These are phyloP conservation scores for Neofusicoccum kwambonambiense DNA, from an alignment of 2,329 filamentous ascomycete species.

Conservation along the genomic window DNA sequence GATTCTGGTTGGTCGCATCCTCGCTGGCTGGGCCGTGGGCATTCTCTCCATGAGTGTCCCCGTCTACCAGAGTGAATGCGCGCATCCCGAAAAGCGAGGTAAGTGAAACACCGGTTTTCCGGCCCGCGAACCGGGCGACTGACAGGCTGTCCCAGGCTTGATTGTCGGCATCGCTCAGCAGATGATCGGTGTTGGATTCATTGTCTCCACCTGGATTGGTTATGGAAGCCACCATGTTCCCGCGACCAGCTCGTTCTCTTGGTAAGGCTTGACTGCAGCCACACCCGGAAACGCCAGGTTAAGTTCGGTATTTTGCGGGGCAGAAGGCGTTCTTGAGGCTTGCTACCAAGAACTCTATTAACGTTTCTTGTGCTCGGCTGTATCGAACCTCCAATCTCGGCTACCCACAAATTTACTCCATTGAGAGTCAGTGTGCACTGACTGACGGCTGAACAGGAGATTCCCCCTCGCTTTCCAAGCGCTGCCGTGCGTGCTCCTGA, in stretches of 20 bases:
- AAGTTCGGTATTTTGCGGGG: background rate
- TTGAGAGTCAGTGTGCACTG: too few species aligned
- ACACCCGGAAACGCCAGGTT: background rate
- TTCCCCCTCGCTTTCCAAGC: constrained; percentile 50
- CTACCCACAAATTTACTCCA: background rate
- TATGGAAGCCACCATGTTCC: constrained; percentile 43
- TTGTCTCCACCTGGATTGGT: constrained; percentile 54
- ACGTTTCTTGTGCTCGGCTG: background rate
- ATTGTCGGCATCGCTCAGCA: constrained; percentile 59
- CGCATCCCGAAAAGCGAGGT: constrained; percentile 54
- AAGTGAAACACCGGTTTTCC: background rate
- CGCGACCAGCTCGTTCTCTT: constrained; percentile 37
- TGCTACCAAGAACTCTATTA: background rate
- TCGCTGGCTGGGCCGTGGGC: constrained; percentile 60
- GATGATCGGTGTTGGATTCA: constrained; percentile 58
- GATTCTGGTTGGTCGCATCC: constrained; percentile 59
- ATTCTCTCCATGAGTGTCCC: constrained; percentile 60
- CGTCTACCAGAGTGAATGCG: constrained; percentile 63
- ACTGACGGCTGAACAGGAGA: constrained; percentile 19
- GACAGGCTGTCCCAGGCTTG: constrained; percentile 32
- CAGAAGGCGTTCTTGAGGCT: background rate
- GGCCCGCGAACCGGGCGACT: background rate
- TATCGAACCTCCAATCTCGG: background rate
- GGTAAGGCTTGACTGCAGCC: constrained; percentile 20
- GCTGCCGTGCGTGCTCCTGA: constrained; percentile 44